Conservation (phyloP, 1,139 yeast genomes). For the Scheffersomyces lignicola region DNA sequence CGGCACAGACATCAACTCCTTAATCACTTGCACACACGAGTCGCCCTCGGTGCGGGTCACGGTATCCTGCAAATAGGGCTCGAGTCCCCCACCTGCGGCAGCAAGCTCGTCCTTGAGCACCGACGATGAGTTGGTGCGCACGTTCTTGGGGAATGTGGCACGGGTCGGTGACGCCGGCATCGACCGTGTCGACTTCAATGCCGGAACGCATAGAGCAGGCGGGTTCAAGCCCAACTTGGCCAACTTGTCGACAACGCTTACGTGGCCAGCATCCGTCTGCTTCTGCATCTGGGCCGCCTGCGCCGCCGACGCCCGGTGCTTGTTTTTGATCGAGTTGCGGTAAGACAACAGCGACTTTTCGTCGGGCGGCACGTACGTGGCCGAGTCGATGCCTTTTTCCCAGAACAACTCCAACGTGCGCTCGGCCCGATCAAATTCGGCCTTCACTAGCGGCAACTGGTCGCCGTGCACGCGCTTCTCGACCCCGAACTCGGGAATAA, state of each 20-base stretch:
- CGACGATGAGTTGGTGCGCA: conserved; percentile 26
- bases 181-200: conserved; percentile 19
- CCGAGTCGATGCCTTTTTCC: conserved; percentile 90
- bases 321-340: conserved; percentile 75
- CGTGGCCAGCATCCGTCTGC: conserved; percentile 36
- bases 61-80: conserved; percentile 57
- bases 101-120: conserved; percentile 16
- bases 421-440: conserved; percentile 77
- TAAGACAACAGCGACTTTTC: conserved; percentile 76
- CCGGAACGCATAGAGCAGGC: conserved; percentile 52
- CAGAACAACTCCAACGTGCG: conserved; percentile 81
- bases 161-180: conserved; percentile 31
- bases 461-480: conserved; percentile 98
- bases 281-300: conserved; percentile 65
- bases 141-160: conserved; percentile 23
- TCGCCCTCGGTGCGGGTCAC: conserved; percentile 63
- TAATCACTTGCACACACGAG: conserved; percentile 72
- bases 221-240: conserved; percentile 49
- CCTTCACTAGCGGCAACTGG: conserved; percentile 88
- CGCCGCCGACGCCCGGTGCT: conserved; percentile 69
- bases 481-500: conserved; percentile 92
- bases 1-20: conserved; percentile 77
- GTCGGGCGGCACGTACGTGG: conserved; percentile 87
- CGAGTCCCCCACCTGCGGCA: conserved; percentile 38
- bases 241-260: conserved; percentile 48